Conservation (phyloP, 176 grass and related monocot species). For the Olyra latifolia region DNA sequence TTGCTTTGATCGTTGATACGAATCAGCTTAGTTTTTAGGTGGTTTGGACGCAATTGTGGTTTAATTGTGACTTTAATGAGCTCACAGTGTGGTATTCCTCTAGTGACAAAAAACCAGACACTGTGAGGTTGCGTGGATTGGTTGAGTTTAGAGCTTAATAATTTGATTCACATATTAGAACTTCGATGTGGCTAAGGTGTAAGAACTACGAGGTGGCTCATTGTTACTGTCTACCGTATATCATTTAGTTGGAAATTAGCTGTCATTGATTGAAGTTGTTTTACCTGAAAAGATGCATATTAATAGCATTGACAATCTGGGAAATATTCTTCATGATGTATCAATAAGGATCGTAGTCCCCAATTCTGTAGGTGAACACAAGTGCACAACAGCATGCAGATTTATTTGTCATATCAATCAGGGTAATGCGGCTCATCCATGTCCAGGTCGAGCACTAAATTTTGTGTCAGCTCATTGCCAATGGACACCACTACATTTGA, state of each 20-base stretch:
- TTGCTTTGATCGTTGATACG: not conserved
- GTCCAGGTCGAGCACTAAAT: not conserved
- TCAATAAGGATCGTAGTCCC: not conserved
- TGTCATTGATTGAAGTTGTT: not conserved
- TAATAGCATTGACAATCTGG: not conserved
- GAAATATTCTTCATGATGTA: not conserved
- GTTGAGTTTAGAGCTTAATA: not conserved
- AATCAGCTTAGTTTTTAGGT: slow-evolving; percentile 12
- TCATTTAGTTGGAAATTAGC: not conserved
- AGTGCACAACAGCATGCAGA: slow-evolving; percentile 9
- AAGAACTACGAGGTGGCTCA: not conserved
- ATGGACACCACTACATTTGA: not conserved
- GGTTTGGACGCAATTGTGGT: not conserved
- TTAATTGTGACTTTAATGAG: not conserved
- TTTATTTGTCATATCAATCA: slow-evolving; percentile 5
- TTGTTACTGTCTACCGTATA: slow-evolving; percentile 3
- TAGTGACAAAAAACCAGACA: not conserved
- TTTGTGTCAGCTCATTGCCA: not conserved
- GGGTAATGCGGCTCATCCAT: not conserved
- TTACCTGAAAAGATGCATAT: not conserved
- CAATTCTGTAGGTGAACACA: not conserved
- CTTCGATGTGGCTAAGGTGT: not conserved
- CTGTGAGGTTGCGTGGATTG: not conserved
- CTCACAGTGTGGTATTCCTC: not conserved
- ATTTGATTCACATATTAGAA: not conserved